These are phyloP conservation scores for Cladosporium halotolerans DNA, from an alignment of 2,329 filamentous ascomycete species.

Conservation along the genomic window DNA sequence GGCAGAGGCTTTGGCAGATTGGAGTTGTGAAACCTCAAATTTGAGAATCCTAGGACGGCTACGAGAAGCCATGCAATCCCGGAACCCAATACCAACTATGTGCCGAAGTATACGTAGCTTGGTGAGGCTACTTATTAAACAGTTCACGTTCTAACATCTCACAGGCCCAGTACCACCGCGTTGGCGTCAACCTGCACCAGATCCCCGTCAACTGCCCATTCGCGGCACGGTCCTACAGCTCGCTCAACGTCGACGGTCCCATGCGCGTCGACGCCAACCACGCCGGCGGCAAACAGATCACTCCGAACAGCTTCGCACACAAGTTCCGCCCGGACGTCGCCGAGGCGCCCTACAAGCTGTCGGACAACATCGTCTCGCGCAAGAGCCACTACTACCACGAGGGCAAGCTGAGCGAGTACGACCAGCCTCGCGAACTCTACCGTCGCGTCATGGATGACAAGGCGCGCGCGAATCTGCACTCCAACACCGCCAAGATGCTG, in stretches of 20 bases:
- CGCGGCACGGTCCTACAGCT: constrained; percentile 42
- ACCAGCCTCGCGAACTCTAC: constrained; percentile 47
- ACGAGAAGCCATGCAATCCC: no score
- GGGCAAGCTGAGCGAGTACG: constrained; percentile 48
- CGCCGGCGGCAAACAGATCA: constrained; percentile 46
- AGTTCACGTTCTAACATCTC: neutral
- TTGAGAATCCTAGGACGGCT: no score
- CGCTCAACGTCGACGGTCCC: constrained; percentile 45
- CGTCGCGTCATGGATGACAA: constrained; percentile 42
- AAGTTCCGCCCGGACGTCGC: constrained; percentile 48
- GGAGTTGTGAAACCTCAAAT: no score
- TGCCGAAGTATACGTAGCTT: no score
- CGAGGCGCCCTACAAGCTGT: constrained; percentile 45
- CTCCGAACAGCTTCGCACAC: constrained; percentile 46
- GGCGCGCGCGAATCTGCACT: constrained; percentile 40
- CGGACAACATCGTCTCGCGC: constrained; percentile 45
- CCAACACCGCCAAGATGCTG: constrained; percentile 41
- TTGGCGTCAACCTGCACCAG: constrained; percentile 49
- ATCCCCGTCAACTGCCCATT: constrained; percentile 45
- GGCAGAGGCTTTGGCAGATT: no score
- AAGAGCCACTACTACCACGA: constrained; percentile 52
- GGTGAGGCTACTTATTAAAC: no score
- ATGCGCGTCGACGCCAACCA: constrained; percentile 45
- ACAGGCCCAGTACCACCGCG: constrained; percentile 46
- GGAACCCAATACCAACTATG: no score